Base-by-base conservation (phyloP, 2,329 filamentous ascomycete genomes). In the Paraconiothyrium sp. region DNA sequence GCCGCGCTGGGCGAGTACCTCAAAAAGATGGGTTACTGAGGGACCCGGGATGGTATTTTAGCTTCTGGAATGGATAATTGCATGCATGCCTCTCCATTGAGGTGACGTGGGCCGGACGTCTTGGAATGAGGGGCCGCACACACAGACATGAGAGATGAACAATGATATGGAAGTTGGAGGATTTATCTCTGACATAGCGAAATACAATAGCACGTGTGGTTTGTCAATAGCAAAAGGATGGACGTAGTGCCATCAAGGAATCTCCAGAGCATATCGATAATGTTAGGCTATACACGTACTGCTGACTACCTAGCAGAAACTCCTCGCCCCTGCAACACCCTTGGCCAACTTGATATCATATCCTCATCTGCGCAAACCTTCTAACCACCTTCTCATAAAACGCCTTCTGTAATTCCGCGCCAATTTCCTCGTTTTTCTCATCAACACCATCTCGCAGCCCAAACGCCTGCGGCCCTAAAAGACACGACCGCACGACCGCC, bases 1-100 rank as follows among this genome's bases (percentile, higher is more conserved):
- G 92, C 94, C 84, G 85, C 88, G 73, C 86, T 99, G 66, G 93
- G 88, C 74, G 92, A 97, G 81, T 97, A 98, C 84, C 88, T 97
- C 67, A 89, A 92, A 79, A 86, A 88, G 72, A 84, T 87, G 67
- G 88, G 89, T 67, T 97, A 96, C 85, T 97, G 89, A 69, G 62
- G 4, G 56, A 35, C 48, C 52, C 47, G 47, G 59, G 61, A 60
- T 67, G 56, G 68, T 69, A 66, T 68, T 68, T 77, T 46, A 73
- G 78, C 67, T 76, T 74, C 14, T 37, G 39, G 27, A 39, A 37
- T 41, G 65, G 62, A 69, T 73, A 71, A 71, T 77, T 79, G 76
- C 77, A 78, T 78, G 73, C 77, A 78, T 79, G 73, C 67, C 66
- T 67, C 59, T 59, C 57, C 57, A 47, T 56, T 55, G 57, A 62